Conservation (phyloP, 75 land plant species). For the Azolla pinnata region DNA sequence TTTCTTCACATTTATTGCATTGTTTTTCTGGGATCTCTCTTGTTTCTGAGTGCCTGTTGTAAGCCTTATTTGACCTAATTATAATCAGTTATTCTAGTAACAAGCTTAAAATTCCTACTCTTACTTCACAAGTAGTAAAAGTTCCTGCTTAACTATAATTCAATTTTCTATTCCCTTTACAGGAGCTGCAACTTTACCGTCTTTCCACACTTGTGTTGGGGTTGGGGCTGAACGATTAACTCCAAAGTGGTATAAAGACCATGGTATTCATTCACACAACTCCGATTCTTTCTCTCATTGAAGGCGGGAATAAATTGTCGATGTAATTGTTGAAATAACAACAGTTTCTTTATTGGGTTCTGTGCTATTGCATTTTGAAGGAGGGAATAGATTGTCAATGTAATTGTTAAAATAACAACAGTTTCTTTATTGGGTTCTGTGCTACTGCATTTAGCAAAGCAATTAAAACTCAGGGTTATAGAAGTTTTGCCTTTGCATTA, state of each 20-base stretch:
- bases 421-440: slow-evolving; percentile 1
- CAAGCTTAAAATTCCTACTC: too few species aligned
- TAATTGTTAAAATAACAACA: not conserved
- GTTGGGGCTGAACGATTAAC: slow-evolving; percentile 57
- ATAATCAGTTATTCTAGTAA: too few species aligned
- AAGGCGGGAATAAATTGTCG: not conserved
- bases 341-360: not conserved
- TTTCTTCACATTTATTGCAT: too few species aligned
- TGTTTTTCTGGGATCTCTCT: too few species aligned
- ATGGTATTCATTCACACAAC: slow-evolving; percentile 37
- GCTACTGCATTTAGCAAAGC: too few species aligned
- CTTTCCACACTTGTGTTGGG: slow-evolving; percentile 90
- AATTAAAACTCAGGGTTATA: too few species aligned
- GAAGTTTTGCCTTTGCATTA: too few species aligned
- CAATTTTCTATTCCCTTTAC: too few species aligned
- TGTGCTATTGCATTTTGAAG: not conserved
- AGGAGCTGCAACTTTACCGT: slow-evolving; percentile 79
- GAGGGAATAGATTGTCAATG: not conserved
- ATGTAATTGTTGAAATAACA: not conserved
- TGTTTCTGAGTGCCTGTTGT: too few species aligned
- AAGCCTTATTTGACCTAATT: too few species aligned
- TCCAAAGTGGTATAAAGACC: slow-evolving; percentile 93
- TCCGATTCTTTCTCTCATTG: not conserved
- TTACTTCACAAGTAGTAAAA: too few species aligned
- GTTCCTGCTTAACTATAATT: not conserved